Evolutionary conservation across 495 filamentous ascomycete genomes (phyloP).

Genomic region (Aspergillus leporis): DNA sequence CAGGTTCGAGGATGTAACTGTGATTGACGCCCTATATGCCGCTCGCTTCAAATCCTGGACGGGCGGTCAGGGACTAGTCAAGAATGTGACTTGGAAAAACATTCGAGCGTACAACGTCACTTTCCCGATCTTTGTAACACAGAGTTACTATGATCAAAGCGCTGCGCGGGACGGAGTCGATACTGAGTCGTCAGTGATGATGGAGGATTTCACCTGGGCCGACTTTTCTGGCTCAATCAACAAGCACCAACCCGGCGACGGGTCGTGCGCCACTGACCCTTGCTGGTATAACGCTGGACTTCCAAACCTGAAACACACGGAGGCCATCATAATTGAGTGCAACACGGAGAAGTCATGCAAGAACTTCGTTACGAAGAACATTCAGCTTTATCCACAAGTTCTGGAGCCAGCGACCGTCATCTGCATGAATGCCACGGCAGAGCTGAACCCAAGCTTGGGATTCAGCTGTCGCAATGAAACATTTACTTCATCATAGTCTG

Average conservation of each 20-base stretch:
- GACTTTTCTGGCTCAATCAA: slow-evolving; percentile 45
- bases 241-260: slow-evolving; percentile 37
- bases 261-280: slow-evolving; percentile 41
- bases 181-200: slow-evolving; percentile 34
- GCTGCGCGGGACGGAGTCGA: slow-evolving; percentile 25
- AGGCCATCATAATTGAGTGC: slow-evolving; percentile 40
- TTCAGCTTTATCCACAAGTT: slow-evolving; percentile 37
- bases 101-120: slow-evolving; percentile 45
- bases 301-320: slow-evolving; percentile 36
- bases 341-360: slow-evolving; percentile 37
- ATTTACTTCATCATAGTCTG: slow-evolving; percentile 16
- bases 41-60: slow-evolving; percentile 46
- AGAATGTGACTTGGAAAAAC: slow-evolving; percentile 45
- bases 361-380: slow-evolving; percentile 31
- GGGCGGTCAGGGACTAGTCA: slow-evolving; percentile 40
- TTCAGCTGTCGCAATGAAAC: slow-evolving; percentile 40
- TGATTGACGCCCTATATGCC: slow-evolving; percentile 39
- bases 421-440: slow-evolving; percentile 37
- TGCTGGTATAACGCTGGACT: slow-evolving; percentile 42
- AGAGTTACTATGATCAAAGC: slow-evolving; percentile 40
- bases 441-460: slow-evolving; percentile 36
- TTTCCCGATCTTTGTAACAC: slow-evolving; percentile 47
- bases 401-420: slow-evolving; percentile 27
- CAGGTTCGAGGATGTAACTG: slow-evolving; percentile 40
- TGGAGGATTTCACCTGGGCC: slow-evolving; percentile 41